These are phyloP conservation scores for Colletotrichum sp. DNA, from an alignment of 2,329 filamentous ascomycete species.

Conservation along the genomic window DNA sequence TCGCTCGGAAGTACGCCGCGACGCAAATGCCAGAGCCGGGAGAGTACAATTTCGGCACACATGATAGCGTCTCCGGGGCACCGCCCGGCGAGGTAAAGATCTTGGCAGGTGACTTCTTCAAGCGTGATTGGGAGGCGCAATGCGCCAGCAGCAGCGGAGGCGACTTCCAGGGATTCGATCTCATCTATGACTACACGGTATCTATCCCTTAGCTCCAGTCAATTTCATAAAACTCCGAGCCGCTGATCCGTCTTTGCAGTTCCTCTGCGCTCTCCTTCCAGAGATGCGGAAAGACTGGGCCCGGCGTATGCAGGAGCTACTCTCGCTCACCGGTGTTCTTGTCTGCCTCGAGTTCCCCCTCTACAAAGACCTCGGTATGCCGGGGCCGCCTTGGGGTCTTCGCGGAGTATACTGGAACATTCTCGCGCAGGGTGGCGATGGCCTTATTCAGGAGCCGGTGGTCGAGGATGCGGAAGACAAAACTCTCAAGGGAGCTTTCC, in stretches of 20 bases:
- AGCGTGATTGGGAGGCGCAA: neutral
- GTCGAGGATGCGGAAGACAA: neutral
- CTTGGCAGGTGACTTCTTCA: neutral
- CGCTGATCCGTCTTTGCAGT: neutral
- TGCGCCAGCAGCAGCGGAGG: neutral
- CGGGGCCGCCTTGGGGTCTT: neutral
- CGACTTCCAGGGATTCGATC: neutral
- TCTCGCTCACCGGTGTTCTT: neutral
- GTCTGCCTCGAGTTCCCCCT: neutral
- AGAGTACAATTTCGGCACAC: neutral
- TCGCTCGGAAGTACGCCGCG: neutral
- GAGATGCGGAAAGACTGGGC: neutral
- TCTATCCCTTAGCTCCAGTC: accelerated
- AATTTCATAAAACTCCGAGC: accelerated
- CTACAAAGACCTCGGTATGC: neutral
- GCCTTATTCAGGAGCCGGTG: neutral
- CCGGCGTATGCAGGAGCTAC: neutral
- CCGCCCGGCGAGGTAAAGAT: neutral
- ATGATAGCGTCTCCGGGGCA: neutral
- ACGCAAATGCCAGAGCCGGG: neutral
- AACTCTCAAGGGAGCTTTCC: neutral
- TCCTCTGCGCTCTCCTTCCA: neutral
- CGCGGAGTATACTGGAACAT: neutral
- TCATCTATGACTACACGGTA: neutral
- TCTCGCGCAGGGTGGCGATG: neutral